Evolutionary conservation across 2,329 filamentous ascomycete species (phyloP).

Genomic region (Fusarium sp.): DNA sequence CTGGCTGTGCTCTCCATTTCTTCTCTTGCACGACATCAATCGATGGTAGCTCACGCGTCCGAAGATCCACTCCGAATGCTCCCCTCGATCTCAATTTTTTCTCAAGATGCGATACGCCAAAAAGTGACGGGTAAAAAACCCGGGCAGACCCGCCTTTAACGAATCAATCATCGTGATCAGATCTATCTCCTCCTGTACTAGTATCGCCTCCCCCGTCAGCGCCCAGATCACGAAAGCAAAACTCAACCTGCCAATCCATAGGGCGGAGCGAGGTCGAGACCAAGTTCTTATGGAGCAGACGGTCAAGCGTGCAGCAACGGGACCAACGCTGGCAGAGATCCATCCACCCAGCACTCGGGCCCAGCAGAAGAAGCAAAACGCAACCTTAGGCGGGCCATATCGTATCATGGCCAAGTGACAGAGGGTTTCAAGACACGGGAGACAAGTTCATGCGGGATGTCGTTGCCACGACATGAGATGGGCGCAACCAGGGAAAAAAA

Average conservation of each 20-base stretch:
- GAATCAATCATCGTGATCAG: not conserved
- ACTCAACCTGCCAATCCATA: not conserved
- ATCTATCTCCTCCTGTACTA: not conserved
- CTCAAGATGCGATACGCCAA: slow-evolving; percentile 4
- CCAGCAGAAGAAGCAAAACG: not conserved
- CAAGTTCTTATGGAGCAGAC: not conserved
- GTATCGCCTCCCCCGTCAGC: not conserved
- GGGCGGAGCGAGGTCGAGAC: slow-evolving; percentile 1
- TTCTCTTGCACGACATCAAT: not conserved
- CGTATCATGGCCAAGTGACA: not conserved
- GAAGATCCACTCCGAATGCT: slow-evolving; percentile 19
- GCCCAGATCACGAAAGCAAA: not conserved
- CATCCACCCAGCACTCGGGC: not conserved
- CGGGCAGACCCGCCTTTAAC: not conserved
- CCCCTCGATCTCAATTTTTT: slow-evolving; percentile 24
- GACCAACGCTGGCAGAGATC: not conserved
- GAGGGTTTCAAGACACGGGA: not conserved
- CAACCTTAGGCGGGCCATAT: not conserved
- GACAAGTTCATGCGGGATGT: not conserved
- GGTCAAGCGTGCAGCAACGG: not conserved
- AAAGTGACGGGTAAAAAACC: slow-evolving; percentile 20
- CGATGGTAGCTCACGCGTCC: not conserved
- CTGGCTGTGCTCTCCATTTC: not conserved
- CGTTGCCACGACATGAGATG: not conserved
- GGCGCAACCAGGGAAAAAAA: not conserved